These are phyloP conservation scores for Acacia melanoxylon DNA, from an alignment of 306 rosid species.

Conservation along the genomic window DNA sequence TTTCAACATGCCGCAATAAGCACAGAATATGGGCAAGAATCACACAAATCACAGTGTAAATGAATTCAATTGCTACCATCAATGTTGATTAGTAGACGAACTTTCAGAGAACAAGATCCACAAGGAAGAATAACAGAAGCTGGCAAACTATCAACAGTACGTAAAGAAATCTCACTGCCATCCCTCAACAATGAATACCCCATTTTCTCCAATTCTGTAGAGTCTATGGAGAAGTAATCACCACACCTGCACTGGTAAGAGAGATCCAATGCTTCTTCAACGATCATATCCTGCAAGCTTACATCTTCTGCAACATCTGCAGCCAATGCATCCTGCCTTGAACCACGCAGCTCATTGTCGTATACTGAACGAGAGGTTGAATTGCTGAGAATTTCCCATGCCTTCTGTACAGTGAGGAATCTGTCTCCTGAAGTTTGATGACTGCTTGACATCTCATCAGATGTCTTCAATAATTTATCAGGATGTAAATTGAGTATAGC, in stretches of 20 bases:
- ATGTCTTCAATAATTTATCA: slow-evolving; percentile 56
- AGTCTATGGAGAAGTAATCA: slow-evolving; percentile 71
- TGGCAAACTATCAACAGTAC: slow-evolving; percentile 47
- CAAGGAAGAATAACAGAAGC: slow-evolving; percentile 81
- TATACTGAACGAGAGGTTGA: slow-evolving; percentile 56
- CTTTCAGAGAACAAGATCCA: slow-evolving; percentile 86
- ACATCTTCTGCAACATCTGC: slow-evolving; percentile 78
- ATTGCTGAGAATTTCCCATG: slow-evolving; percentile 83
- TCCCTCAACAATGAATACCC: slow-evolving; percentile 66
- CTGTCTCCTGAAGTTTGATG: slow-evolving; percentile 42
- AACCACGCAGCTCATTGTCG: slow-evolving; percentile 54
- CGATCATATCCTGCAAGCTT: slow-evolving; percentile 62
- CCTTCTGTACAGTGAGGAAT: slow-evolving; percentile 82
- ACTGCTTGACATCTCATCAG: slow-evolving; percentile 37
- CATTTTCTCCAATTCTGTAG: slow-evolving; percentile 68
- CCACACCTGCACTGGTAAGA: slow-evolving; percentile 85
- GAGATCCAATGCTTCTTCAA: slow-evolving; percentile 58
- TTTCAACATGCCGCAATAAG: neutral
- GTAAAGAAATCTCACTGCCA: slow-evolving; percentile 47
- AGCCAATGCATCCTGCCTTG: slow-evolving; percentile 56
- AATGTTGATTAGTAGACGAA: slow-evolving; percentile 55
- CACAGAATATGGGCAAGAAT: neutral
- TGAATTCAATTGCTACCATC: slow-evolving; percentile 37
- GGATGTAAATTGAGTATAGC: slow-evolving; percentile 81
- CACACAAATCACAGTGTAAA: slow-evolving; percentile 15